Evolutionary conservation across 1,284 basidiomycete species (phyloP), one percentile per base, ranked within the genome.

Genomic region (Ceratobasidium sp.): DNA sequence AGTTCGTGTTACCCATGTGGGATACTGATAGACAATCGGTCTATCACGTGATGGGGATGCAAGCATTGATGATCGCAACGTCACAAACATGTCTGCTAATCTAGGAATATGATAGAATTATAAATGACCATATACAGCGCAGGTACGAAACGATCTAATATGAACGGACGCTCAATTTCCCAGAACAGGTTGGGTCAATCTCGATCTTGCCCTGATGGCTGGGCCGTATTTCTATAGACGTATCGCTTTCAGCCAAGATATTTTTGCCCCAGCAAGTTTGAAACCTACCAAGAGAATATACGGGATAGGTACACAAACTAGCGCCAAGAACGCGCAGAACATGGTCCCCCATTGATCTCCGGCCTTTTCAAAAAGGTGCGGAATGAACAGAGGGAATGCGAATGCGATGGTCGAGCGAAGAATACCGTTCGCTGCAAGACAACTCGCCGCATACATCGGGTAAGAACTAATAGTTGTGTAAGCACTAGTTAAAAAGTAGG

Each of bases 361-460:
- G 18, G 93, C 87, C 5, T 84, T 85, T 9, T 84, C 82, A 83
- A 91, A 92, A 88, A 93, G 89, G 55, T 87, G 81, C 0, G 89
- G 87, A 46, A 88, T 90, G 83, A 93, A 89, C 7, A 92, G 84
- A 12, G 91, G 91, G 84, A 93, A 93, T 2, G 89, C 86, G 0
- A 90, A 90, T 3, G 91, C 94, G 71, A 92, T 88, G 2, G 89
- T 84, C 2, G 90, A 91, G 56, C 93, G 89, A 53, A 92, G 83
- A 39, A 95, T 89, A 39, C 93, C 90, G 28, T 92, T 92, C 46
- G 92, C 89, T 0, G 93, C 92, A 46, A 93, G 87, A 2, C 92
- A 92, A 77, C 89, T 90, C 0, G 92, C 92, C 78, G 91, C 91
- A 81, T 91, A 91, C 40, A 91, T 85, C 39, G 87, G 86, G 83